phyloP scores from a whole-genome alignment of 208 protist genomes.

The Crithidia expoeki region DNA sequence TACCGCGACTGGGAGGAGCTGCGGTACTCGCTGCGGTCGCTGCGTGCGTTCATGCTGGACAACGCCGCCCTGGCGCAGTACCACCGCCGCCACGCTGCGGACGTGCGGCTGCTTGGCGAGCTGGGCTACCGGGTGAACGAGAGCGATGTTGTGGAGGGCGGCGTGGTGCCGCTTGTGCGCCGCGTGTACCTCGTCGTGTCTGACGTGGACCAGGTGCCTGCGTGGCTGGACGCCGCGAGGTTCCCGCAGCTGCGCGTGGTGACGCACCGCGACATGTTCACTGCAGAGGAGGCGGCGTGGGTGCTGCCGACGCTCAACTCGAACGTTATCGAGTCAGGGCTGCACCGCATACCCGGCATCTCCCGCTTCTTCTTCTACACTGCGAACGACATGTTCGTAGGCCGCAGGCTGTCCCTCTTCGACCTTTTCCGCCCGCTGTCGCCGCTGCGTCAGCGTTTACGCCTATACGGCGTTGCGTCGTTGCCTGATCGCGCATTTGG shows the following conservation, averaged over 20 bases:
- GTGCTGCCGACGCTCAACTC: slow-evolving; percentile 52
- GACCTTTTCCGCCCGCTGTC: slow-evolving; percentile 56
- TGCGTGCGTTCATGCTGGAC: slow-evolving; percentile 35
- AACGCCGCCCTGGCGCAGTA: slow-evolving; percentile 34
- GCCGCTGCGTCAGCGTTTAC: slow-evolving; percentile 10
- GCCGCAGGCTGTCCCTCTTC: slow-evolving; percentile 42
- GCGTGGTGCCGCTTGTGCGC: slow-evolving; percentile 31
- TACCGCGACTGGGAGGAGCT: slow-evolving; percentile 69
- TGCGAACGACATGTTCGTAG: slow-evolving; percentile 58
- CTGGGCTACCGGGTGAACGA: slow-evolving; percentile 31
- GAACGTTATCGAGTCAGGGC: slow-evolving; percentile 39
- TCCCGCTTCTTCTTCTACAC: slow-evolving; percentile 58
- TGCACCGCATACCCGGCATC: slow-evolving; percentile 49
- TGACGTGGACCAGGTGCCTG: slow-evolving; percentile 43
- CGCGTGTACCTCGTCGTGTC: slow-evolving; percentile 46
- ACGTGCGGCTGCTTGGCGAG: slow-evolving; percentile 29
- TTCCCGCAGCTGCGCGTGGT: slow-evolving; percentile 42
- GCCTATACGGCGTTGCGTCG: not conserved
- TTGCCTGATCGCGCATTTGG: not conserved
- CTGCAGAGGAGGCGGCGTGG: slow-evolving; percentile 25
- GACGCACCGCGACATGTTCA: slow-evolving; percentile 46
- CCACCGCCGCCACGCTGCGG: slow-evolving; percentile 21
- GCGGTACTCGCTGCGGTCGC: slow-evolving; percentile 50
- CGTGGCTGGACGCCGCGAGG: slow-evolving; percentile 39
- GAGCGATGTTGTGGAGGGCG: slow-evolving; percentile 20